phyloP scores from a whole-genome alignment of 805 yeast genomes.

The Wickerhamomyces tratensis region DNA sequence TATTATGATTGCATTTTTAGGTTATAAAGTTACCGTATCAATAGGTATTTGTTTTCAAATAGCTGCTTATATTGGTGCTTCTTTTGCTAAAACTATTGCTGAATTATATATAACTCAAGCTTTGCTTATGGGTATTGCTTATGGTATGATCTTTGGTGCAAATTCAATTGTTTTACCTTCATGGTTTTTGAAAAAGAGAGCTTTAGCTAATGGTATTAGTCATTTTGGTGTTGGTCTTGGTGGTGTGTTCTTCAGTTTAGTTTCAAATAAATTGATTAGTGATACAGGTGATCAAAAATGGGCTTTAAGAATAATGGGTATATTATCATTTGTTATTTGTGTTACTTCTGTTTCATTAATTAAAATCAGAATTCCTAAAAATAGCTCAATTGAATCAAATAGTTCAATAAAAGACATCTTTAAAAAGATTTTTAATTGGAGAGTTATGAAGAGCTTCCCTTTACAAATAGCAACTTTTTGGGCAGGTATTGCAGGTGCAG shows the following conservation, averaged over 20 bases:
- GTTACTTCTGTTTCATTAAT: constrained; percentile 31
- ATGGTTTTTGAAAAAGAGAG: constrained; percentile 42
- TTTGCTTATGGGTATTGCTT: constrained; percentile 38
- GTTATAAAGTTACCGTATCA: constrained; percentile 28
- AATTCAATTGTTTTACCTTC: constrained; percentile 38
- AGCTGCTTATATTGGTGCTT: constrained; percentile 40
- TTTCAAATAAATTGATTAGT: constrained; percentile 31
- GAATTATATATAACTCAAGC: constrained; percentile 49
- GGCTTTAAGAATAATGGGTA: constrained; percentile 37
- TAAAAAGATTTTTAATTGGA: constrained; percentile 23
- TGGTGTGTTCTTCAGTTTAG: constrained; percentile 34
- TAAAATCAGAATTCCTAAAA: constrained; percentile 32
- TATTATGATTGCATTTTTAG: constrained; percentile 31
- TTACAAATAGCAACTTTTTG: constrained; percentile 26
- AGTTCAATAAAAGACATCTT: constrained; percentile 7
- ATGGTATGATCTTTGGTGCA: constrained; percentile 40
- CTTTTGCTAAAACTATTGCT: constrained; percentile 38
- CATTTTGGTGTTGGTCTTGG: constrained; percentile 45
- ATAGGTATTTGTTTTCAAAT: constrained; percentile 34
- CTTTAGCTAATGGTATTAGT: constrained; percentile 40
- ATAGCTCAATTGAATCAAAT: constrained; percentile 2
- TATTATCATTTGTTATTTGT: constrained; percentile 27
- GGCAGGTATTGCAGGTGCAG: constrained; percentile 26
- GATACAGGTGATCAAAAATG: constrained; percentile 32
- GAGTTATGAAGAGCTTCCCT: constrained; percentile 21